Evolutionary conservation across 2,329 filamentous ascomycete genomes (phyloP).

Genomic region (Periconia macrospinosa): DNA sequence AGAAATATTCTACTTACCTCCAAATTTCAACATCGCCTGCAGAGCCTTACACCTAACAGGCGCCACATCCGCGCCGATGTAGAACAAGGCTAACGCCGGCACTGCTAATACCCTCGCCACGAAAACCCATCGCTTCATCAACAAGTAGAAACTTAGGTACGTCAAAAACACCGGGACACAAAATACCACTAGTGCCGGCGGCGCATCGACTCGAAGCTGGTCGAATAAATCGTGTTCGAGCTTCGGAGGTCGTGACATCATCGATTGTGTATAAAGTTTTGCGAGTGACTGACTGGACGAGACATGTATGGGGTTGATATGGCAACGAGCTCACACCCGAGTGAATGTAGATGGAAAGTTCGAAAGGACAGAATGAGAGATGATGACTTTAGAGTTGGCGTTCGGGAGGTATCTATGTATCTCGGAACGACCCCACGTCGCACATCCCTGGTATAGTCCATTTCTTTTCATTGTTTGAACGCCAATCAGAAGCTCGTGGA

Average conservation of each 20-base stretch:
- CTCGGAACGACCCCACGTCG: no score
- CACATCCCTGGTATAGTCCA: no score
- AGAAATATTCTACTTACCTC: conserved; percentile 10
- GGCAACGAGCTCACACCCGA: no score
- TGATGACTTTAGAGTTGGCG: no score
- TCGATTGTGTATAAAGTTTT: not conserved
- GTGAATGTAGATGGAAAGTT: no score
- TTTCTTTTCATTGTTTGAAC: not conserved
- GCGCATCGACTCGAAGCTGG: conserved; percentile 13
- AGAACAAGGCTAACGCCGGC: conserved; percentile 11
- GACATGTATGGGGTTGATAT: no score
- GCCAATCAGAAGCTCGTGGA: not conserved
- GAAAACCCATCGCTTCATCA: conserved; percentile 5
- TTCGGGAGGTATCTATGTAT: no score
- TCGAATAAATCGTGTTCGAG: conserved; percentile 9
- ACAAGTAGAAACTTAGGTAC: conserved; percentile 11
- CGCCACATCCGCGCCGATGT: conserved; percentile 9
- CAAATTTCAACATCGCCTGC: conserved; percentile 12
- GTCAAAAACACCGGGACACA: conserved; percentile 6
- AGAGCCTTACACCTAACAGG: conserved; percentile 13
- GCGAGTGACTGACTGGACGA: no score
- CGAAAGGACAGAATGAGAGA: no score
- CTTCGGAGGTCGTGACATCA: conserved; percentile 6
- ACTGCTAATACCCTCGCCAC: conserved; percentile 4
- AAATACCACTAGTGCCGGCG: conserved; percentile 10